Base-by-base conservation (phyloP, 495 filamentous ascomycete genomes). In the Aspergillus cavernicola region DNA sequence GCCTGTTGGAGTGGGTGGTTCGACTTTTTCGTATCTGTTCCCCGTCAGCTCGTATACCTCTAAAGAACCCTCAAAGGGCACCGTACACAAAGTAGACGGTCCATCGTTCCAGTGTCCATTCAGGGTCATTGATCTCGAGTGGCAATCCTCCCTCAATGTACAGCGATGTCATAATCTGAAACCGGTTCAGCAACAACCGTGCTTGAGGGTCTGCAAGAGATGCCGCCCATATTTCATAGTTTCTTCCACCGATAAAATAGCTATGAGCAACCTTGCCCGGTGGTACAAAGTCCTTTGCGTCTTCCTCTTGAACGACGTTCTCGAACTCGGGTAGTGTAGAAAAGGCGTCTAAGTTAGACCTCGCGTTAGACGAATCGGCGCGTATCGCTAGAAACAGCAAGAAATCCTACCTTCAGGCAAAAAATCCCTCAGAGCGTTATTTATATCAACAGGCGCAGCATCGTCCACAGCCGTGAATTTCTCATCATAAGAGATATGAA, bases 101-200 rank as follows among this genome's bases (percentile, higher is more conserved):
- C 93, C 93, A 99, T 64, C 91, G 81, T 47, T 85, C 78, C 6
- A 89, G 68, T 6, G 80, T 80, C 82, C 84, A 87, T 31, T 87
- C 83, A 4, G 81, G 76, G 50, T 95, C 89, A 37, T 92, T 81
- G 11, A 88, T 70, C 8, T 84, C 76, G 16, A 95, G 75, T 20
- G 75, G 79, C 11, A 82, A 85, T 28, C 90, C 95, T 19, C 89
- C 93, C 68, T 99, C 93, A 55, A 99, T 96, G 68, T 87, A 95
- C 48, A 97, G 75, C 7, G 86, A 85, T n/a, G 90, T 80, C 20
- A 92, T 74, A 32, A 96, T 81, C 66, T 96, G 89, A 41, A 91
- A 82, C 40, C 90, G 88, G 61, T 81, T 82, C 51, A 93, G 61
- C 26, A 96, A 64, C 56, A 81, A 73, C 53, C 75, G 77, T 26